These are phyloP conservation scores for Xylaria sp. DNA, from an alignment of 2,329 filamentous ascomycete genomes.

Conservation along the genomic window DNA sequence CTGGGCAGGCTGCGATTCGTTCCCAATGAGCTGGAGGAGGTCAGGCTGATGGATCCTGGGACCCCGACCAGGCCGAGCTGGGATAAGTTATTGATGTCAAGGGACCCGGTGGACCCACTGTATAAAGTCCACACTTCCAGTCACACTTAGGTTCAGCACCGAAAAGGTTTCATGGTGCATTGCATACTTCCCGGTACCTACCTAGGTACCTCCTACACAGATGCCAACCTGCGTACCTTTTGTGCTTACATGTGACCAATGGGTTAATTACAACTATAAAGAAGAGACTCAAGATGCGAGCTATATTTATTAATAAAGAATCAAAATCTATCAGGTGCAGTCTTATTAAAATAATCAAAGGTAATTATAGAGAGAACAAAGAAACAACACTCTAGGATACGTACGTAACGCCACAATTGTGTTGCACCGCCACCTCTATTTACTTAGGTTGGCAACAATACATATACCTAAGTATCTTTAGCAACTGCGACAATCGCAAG, in stretches of 20 bases:
- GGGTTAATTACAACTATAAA: too few species aligned
- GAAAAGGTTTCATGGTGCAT: not conserved
- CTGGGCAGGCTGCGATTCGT: slow-evolving; percentile 29
- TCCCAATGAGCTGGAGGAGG: slow-evolving; percentile 27
- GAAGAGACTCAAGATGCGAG: too few species aligned
- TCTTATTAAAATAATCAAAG: too few species aligned
- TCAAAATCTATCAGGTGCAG: too few species aligned
- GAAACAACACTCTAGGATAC: too few species aligned
- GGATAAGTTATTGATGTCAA: slow-evolving; percentile 12
- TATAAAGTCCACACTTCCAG: slow-evolving; percentile 4
- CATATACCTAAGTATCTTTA: not conserved
- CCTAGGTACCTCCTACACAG: too few species aligned
- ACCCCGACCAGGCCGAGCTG: slow-evolving; percentile 6
- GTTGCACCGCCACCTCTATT: slow-evolving; percentile 1
- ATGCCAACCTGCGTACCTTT: too few species aligned
- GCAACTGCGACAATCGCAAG: not conserved
- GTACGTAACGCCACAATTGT: not conserved
- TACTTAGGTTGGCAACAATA: not conserved
- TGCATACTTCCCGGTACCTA: too few species aligned
- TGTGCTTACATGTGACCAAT: too few species aligned
- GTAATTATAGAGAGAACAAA: not conserved
- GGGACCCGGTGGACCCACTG: slow-evolving; percentile 22
- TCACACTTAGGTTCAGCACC: not conserved
- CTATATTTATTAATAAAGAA: too few species aligned
- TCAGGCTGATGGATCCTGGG: slow-evolving; percentile 29